Conservation (phyloP, 2,329 filamentous ascomycete genomes). For the Lachnellula hyalina region DNA sequence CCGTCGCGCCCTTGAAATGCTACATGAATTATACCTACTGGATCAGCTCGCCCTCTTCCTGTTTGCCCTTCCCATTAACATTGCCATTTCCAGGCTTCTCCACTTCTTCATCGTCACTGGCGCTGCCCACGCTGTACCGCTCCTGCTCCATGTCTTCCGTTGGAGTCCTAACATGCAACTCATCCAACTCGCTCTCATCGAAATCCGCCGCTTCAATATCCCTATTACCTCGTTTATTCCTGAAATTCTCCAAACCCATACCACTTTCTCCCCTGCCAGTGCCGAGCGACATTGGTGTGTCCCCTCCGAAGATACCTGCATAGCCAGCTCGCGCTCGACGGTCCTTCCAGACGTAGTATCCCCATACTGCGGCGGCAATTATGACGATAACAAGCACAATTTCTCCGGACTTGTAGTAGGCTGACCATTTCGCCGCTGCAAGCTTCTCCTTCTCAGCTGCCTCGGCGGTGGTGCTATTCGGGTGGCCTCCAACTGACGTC, state of each 20-base stretch:
- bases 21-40: conserved; percentile 5
- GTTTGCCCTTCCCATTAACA: conserved; percentile 21
- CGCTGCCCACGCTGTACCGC: conserved; percentile 53
- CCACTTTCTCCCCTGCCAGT: conserved; percentile 26
- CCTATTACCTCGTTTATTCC: conserved; percentile 40
- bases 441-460: conserved; percentile 58
- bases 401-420: conserved; percentile 68
- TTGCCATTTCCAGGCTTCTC: conserved; percentile 19
- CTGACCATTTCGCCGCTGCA: conserved; percentile 62
- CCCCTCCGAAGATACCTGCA: conserved; percentile 35
- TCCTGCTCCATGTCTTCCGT: conserved; percentile 35
- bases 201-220: conserved; percentile 62
- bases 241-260: conserved; percentile 42
- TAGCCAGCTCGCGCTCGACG: conserved; percentile 53
- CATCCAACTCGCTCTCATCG: conserved; percentile 60
- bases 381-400: conserved; percentile 62
- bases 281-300: conserved; percentile 27
- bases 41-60: conserved; percentile 13
- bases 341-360: conserved; percentile 59
- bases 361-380: conserved; percentile 57
- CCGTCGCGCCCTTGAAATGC: not conserved
- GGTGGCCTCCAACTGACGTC: conserved; percentile 61
- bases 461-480: conserved; percentile 60
- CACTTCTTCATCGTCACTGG: conserved; percentile 44
- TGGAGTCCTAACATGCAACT: conserved; percentile 42